Percentiles rank a stretch among this genome's conserved stretches.
phyloP scores from a whole-genome alignment of 768 basidiomycete species.

The Tricholoma matsutake region DNA sequence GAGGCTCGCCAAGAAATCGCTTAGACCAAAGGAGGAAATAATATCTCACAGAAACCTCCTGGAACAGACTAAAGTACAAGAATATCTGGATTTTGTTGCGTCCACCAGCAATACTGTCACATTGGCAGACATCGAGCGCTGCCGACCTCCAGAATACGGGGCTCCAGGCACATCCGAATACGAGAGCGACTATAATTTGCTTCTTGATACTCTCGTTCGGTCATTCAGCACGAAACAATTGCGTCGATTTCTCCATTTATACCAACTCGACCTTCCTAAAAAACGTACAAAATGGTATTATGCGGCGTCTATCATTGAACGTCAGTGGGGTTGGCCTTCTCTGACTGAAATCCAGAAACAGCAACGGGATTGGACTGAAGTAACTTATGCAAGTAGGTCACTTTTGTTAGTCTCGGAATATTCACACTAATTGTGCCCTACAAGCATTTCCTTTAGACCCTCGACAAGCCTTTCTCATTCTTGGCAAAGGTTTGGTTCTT shows the following conservation, averaged over 20 bases:
- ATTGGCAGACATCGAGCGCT: conserved; percentile 60
- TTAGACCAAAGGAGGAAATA: background rate
- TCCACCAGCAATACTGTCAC: conserved; percentile 45
- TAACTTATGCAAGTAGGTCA: conserved; percentile 43
- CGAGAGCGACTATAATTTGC: conserved; percentile 46
- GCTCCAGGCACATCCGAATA: conserved; percentile 44
- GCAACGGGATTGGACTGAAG: conserved; percentile 48
- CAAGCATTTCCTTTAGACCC: conserved; percentile 57
- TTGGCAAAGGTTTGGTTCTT: conserved; percentile 60
- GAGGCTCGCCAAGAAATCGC: background rate
- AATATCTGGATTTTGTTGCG: conserved; percentile 54
- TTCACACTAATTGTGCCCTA: background rate
- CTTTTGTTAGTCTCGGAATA: background rate
- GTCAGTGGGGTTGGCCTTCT: conserved; percentile 69
- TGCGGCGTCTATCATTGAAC: conserved; percentile 56
- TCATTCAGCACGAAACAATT: conserved; percentile 68
- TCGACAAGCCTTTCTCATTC: conserved; percentile 62
- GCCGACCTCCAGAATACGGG: conserved; percentile 41
- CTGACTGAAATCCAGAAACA: conserved; percentile 48
- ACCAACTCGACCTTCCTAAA: conserved; percentile 35
- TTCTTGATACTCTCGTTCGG: conserved; percentile 50
- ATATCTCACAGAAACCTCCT: conserved; percentile 26
- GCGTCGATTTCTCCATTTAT: conserved; percentile 47
- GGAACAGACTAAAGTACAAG: conserved; percentile 46
- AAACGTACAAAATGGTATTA: conserved; percentile 37